Conservation (phyloP, 2,329 filamentous ascomycete species). For the Leptographium radiaticola region DNA sequence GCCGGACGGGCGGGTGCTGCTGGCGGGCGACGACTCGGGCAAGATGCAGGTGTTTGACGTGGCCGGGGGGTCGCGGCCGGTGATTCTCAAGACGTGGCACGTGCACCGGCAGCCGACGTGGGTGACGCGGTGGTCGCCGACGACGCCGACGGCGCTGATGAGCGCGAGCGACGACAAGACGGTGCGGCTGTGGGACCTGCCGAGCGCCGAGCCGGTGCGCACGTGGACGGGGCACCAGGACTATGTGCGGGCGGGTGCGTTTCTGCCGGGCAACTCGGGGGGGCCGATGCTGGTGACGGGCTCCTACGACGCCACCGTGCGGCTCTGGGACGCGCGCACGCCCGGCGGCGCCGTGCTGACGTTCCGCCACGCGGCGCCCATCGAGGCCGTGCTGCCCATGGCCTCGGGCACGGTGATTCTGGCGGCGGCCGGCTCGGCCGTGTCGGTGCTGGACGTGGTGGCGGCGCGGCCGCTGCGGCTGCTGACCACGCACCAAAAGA, state of each 20-base stretch:
- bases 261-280: conserved; percentile 46
- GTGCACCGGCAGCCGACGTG: conserved; percentile 91
- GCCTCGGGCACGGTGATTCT: conserved; percentile 77
- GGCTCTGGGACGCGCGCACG: conserved; percentile 81
- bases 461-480: conserved; percentile 78
- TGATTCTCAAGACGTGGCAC: conserved; percentile 90
- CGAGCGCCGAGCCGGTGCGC: conserved; percentile 60
- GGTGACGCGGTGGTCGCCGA: conserved; percentile 81
- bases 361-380: conserved; percentile 83
- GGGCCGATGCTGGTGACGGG: conserved; percentile 72
- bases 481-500: conserved; percentile 94
- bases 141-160: conserved; percentile 74
- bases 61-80: conserved; percentile 49
- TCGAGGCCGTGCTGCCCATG: conserved; percentile 81
- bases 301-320: conserved; percentile 88
- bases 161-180: conserved; percentile 87
- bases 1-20: conserved; percentile 74
- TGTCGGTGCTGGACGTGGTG: conserved; percentile 85
- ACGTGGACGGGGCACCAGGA: conserved; percentile 81
- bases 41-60: conserved; percentile 93
- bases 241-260: conserved; percentile 79
- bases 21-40: conserved; percentile 84
- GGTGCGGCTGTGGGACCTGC: conserved; percentile 87
- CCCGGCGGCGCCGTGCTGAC: conserved; percentile 63
- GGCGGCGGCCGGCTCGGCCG: conserved; percentile 71